Conservation (phyloP, 2,329 filamentous ascomycete genomes). For the Bisporella sp. region DNA sequence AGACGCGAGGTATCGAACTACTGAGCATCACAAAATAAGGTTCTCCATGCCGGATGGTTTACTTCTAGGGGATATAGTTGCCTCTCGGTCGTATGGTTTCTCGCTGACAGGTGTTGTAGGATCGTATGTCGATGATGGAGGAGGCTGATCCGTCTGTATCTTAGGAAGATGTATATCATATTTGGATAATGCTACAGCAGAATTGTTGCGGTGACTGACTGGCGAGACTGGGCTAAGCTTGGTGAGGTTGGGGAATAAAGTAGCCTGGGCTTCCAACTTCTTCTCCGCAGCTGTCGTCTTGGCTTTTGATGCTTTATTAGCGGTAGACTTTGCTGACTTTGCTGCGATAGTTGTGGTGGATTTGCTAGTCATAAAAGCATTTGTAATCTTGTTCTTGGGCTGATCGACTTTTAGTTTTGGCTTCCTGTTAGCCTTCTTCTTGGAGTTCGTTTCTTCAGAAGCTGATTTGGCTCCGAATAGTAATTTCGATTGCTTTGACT, state of each 20-base stretch:
- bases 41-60: conserved; percentile 34
- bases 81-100: conserved; percentile 12
- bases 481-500: conserved; percentile 46
- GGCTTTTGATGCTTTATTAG: conserved; percentile 5
- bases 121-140: background rate
- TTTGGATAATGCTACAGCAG: background rate
- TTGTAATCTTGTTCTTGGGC: conserved; percentile 20
- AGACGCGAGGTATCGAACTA: too few relatives aligned
- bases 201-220: conserved; percentile 20
- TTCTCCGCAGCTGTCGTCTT: background rate
- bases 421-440: conserved; percentile 14
- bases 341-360: conserved; percentile 3
- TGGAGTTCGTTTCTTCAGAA: conserved; percentile 10
- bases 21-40: conserved; percentile 24
- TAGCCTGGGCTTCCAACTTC: background rate
- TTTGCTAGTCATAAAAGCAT: conserved; percentile 11
- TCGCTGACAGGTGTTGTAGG: background rate
- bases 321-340: conserved; percentile 16
- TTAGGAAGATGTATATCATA: background rate
- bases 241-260: conserved; percentile 15
- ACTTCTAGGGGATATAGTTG: conserved; percentile 37
- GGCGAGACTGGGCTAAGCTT: conserved; percentile 10
- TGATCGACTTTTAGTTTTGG: background rate
- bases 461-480: conserved; percentile 15
- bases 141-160: background rate